phyloP scores from a whole-genome alignment of 805 yeast species.

The Saccharomycopsis sp. region DNA sequence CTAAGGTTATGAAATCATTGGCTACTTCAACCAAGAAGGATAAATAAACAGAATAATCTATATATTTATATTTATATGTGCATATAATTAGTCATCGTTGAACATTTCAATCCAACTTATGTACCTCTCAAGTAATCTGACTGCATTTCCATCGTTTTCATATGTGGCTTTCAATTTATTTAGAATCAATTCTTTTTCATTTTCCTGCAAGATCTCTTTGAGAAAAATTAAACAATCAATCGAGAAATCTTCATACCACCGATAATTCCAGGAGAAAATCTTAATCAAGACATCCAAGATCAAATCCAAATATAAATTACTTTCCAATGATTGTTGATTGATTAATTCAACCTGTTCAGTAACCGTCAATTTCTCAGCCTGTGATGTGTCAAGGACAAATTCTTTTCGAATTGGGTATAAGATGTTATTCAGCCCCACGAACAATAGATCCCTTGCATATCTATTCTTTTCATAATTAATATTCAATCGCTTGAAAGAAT shows the following conservation, averaged over 20 bases:
- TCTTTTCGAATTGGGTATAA: constrained; percentile 21
- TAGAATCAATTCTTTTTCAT: constrained; percentile 29
- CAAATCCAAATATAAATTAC: constrained; percentile 30
- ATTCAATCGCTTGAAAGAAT: constrained; percentile 25
- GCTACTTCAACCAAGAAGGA: constrained; percentile 12
- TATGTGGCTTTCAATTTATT: constrained; percentile 26
- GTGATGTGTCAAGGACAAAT: constrained; percentile 12
- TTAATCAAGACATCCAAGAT: constrained; percentile 39
- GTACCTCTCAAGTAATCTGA: constrained; percentile 20
- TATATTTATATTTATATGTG: too few species aligned
- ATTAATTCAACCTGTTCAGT: constrained; percentile 22
- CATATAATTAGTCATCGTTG: constrained; percentile 13
- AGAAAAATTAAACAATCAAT: constrained; percentile 38
- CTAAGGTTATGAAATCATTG: constrained; percentile 54
- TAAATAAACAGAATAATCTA: constrained; percentile 12
- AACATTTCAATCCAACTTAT: constrained; percentile 22
- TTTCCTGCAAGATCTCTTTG: constrained; percentile 33
- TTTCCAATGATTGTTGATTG: constrained; percentile 22
- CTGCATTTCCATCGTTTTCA: constrained; percentile 26
- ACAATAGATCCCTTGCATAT: constrained; percentile 16
- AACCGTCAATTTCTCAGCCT: constrained; percentile 7
- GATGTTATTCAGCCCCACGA: constrained; percentile 24
- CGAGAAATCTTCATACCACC: constrained; percentile 58
- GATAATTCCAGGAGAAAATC: constrained; percentile 51
- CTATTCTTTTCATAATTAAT: constrained; percentile 18